Conservation (phyloP, 2,329 filamentous ascomycete genomes). For the Aspergillus amoenus region DNA sequence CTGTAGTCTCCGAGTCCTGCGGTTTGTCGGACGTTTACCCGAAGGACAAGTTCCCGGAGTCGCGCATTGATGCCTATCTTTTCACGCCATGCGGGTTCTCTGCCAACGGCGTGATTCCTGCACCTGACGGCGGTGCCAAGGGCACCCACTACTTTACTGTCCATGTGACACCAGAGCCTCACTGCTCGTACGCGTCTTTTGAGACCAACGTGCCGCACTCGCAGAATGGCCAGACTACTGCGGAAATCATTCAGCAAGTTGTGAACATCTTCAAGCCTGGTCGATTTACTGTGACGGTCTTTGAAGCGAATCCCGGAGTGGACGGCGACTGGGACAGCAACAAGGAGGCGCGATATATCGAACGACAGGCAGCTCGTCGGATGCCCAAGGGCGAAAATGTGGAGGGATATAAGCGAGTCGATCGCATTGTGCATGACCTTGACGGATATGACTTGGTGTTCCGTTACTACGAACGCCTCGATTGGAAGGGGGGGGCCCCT, state of each 20-base stretch:
- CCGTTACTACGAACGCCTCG: conserved; percentile 90
- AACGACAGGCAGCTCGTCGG: conserved; percentile 45
- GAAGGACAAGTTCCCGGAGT: conserved; percentile 81
- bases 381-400: conserved; percentile 69
- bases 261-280: conserved; percentile 95
- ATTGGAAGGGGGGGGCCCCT: conserved; percentile 67
- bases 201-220: conserved; percentile 95
- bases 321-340: conserved; percentile 28
- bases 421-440: conserved; percentile 94
- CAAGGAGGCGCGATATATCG: conserved; percentile 41
- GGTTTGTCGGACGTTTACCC: conserved; percentile 89
- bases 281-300: conserved; percentile 95
- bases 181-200: conserved; percentile 97
- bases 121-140: conserved; percentile 57
- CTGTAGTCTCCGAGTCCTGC: conserved; percentile 85
- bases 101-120: conserved; percentile 91
- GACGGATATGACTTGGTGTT: conserved; percentile 97
- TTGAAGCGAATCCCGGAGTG: conserved; percentile 73
- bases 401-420: conserved; percentile 81
- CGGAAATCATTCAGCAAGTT: conserved; percentile 89
- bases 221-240: conserved; percentile 83
- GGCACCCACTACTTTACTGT: conserved; percentile 93
- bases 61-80: conserved; percentile 90
- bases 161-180: conserved; percentile 93
- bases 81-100: conserved; percentile 97